Percentiles rank a stretch among this genome's conserved stretches.
These are phyloP conservation scores for Colletotrichum truncatum DNA, from an alignment of 2,329 filamentous ascomycete species.

Conservation along the genomic window DNA sequence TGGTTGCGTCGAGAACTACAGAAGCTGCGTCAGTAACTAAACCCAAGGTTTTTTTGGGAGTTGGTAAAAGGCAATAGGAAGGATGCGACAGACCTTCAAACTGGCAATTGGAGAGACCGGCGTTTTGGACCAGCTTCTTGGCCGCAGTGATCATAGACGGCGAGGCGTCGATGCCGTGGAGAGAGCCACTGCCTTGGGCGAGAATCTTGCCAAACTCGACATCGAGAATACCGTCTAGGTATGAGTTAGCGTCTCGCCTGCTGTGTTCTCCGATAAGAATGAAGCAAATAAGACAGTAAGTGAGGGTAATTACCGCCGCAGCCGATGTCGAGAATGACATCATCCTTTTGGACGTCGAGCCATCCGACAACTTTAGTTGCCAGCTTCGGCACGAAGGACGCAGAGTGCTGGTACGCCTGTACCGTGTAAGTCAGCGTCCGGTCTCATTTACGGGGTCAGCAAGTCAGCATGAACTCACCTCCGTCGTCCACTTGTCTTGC, in stretches of 20 bases:
- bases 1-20: constrained; percentile 56
- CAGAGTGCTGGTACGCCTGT: constrained; percentile 68
- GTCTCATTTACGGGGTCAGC: not conserved
- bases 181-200: constrained; percentile 52
- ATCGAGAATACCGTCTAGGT: constrained; percentile 66
- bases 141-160: constrained; percentile 66
- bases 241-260: not conserved
- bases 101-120: constrained; percentile 44
- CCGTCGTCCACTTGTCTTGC: constrained; percentile 50
- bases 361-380: constrained; percentile 66
- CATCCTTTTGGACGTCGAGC: constrained; percentile 66
- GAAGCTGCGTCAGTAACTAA: not conserved
- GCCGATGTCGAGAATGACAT: constrained; percentile 69
- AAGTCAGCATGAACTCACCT: constrained; percentile 36
- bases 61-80: not conserved
- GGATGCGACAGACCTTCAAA: constrained; percentile 50
- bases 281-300: too few species aligned
- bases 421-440: not conserved
- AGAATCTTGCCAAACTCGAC: constrained; percentile 59
- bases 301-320: constrained; percentile 62
- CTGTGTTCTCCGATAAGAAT: not conserved
- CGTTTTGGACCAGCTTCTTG: constrained; percentile 47
- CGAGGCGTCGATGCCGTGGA: constrained; percentile 69
- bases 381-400: constrained; percentile 71
- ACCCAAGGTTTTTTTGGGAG: too few species aligned